phyloP scores from a whole-genome alignment of 371 early-diverging fungal species.

The Mycotypha africana region DNA sequence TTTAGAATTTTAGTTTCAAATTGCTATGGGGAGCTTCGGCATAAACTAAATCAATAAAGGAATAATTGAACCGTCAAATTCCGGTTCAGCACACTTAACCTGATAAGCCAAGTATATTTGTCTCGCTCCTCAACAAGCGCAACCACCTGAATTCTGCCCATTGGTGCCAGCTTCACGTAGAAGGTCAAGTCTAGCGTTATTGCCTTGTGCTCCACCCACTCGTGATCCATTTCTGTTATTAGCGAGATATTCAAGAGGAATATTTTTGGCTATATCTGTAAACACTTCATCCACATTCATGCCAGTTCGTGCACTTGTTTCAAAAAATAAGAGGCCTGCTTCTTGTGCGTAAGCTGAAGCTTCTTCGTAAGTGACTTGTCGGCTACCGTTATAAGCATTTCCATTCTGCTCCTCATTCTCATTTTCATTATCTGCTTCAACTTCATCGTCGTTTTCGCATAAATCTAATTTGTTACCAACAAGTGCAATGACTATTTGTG shows the following conservation, averaged over 20 bases:
- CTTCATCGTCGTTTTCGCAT: slow-evolving; percentile 23
- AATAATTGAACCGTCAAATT: too few species aligned
- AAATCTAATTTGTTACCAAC: slow-evolving; percentile 96
- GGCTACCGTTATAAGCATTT: too few species aligned
- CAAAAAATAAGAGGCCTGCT: slow-evolving; percentile 74
- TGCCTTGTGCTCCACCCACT: slow-evolving; percentile 11
- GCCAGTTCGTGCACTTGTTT: slow-evolving; percentile 86
- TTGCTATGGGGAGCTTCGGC: too few species aligned
- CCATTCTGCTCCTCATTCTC: slow-evolving; percentile 12
- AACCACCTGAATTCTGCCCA: slow-evolving; percentile 18
- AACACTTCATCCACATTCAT: slow-evolving; percentile 78
- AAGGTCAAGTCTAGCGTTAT: slow-evolving; percentile 19
- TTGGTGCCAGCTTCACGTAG: slow-evolving; percentile 20
- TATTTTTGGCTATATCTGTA: slow-evolving; percentile 34
- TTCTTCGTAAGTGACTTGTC: slow-evolving; percentile 65
- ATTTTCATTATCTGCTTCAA: slow-evolving; percentile 40
- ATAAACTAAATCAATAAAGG: too few species aligned
- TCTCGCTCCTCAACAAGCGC: slow-evolving; percentile 27
- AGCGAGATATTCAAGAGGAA: slow-evolving; percentile 26
- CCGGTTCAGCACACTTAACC: too few species aligned
- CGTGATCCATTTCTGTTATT: slow-evolving; percentile 14
- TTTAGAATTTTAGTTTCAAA: too few species aligned
- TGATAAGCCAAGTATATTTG: too few species aligned
- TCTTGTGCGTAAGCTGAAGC: slow-evolving; percentile 80
- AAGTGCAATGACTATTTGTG: slow-evolving; percentile 93